phyloP scores from a whole-genome alignment of 2,329 filamentous ascomycete species.

The Hymenoscyphus albidus region DNA sequence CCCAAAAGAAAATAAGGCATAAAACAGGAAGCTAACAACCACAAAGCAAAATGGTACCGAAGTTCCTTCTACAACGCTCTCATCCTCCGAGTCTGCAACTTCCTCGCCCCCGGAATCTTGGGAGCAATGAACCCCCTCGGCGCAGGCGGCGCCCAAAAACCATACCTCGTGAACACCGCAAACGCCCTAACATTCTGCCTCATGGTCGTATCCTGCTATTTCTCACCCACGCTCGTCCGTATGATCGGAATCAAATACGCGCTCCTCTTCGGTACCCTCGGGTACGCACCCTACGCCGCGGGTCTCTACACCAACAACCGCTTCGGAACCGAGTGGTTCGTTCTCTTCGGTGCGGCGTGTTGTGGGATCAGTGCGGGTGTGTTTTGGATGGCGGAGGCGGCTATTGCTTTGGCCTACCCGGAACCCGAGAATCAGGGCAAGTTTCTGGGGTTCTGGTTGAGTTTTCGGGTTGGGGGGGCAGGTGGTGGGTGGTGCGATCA shows the following conservation, averaged over 20 bases:
- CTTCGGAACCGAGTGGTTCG: constrained; percentile 65
- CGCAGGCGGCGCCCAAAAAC: constrained; percentile 62
- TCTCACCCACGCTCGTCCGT: constrained; percentile 60
- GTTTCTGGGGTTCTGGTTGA: constrained; percentile 66
- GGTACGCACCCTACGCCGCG: constrained; percentile 68
- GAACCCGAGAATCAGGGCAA: constrained; percentile 64
- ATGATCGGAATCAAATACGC: constrained; percentile 69
- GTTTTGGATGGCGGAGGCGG: constrained; percentile 73
- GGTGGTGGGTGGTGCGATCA: constrained; percentile 69
- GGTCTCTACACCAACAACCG: constrained; percentile 70
- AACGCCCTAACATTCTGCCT: constrained; percentile 70
- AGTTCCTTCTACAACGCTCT: constrained; percentile 71
- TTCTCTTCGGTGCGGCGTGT: constrained; percentile 48
- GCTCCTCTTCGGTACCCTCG: constrained; percentile 67
- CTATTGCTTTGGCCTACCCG: constrained; percentile 68
- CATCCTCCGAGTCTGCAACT: constrained; percentile 67
- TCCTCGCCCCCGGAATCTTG: constrained; percentile 69
- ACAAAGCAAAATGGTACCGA: constrained; percentile 57
- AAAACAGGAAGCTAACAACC: not conserved
- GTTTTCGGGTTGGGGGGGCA: constrained; percentile 55
- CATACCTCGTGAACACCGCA: constrained; percentile 62
- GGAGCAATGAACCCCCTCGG: constrained; percentile 70
- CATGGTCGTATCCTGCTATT: constrained; percentile 68
- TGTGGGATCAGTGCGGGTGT: constrained; percentile 51
- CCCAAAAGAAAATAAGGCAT: not conserved